Evolutionary conservation across 768 basidiomycete genomes (phyloP).

Genomic region (Galerina marginata): DNA sequence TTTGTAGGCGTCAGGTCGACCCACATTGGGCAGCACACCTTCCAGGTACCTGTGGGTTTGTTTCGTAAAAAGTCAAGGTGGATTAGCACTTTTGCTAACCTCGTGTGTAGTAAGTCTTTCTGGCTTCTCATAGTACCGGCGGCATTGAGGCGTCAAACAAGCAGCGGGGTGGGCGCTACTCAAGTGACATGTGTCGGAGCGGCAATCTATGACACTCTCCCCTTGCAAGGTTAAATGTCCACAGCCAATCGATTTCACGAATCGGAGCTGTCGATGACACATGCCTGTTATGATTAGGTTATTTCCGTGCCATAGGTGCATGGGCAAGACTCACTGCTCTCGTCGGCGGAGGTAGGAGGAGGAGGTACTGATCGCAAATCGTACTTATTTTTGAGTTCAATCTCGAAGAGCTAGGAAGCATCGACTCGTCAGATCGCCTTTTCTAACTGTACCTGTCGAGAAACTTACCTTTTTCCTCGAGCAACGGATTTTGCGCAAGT

Average conservation of each 20-base stretch:
- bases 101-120: constrained; percentile 50
- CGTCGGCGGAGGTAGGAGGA: constrained; percentile 64
- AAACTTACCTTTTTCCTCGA: constrained; percentile 18
- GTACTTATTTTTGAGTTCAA: constrained; percentile 40
- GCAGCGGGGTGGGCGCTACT: constrained; percentile 54
- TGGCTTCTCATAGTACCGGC: constrained; percentile 66
- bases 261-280: constrained; percentile 68
- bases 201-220: constrained; percentile 60
- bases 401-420: constrained; percentile 34
- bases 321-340: constrained; percentile 35
- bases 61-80: constrained; percentile 20
- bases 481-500: constrained; percentile 2
- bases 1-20: constrained; percentile 6
- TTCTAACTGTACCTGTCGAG: constrained; percentile 16
- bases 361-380: constrained; percentile 40
- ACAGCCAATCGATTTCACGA: constrained; percentile 56
- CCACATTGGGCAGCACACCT: constrained; percentile 43
- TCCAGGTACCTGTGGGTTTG: constrained; percentile 37
- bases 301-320: constrained; percentile 22
- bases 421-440: constrained; percentile 33
- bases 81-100: constrained; percentile 33
- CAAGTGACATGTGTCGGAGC: constrained; percentile 43
- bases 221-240: constrained; percentile 55
- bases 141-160: constrained; percentile 56
- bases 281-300: constrained; percentile 43